Base-by-base conservation (phyloP, 2,329 filamentous ascomycete species). In the Alternaria sp. region DNA sequence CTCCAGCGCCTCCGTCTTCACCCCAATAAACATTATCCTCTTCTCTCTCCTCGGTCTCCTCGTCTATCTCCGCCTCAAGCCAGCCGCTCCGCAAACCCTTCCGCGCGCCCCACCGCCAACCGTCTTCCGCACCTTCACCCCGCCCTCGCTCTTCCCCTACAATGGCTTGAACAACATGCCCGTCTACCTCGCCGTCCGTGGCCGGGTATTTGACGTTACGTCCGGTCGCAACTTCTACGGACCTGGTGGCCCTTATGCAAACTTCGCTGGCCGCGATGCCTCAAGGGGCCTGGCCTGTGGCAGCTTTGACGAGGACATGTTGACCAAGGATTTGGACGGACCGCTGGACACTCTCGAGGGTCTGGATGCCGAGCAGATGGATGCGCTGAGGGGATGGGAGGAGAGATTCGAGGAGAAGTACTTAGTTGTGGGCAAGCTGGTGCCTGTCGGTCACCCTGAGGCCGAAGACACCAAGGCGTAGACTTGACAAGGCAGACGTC, bases 321-420 rank as follows among this genome's bases (percentile, higher is more conserved):
- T 98, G 82, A 98, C 96, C 17, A 89, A 95, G 84, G 91, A 97
- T 79, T 82, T 98, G 59, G 88, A 96, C 61, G 95, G 88, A 0
- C 93, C 93, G 47, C 83, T 97, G 66, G 93, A 97, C 78, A 88
- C 85, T 57, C 84, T 97, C 46, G 85, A 88, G 55, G 92, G 90
- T 61, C 81, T 98, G 64, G 89, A 88, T 6, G 80, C 78, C 1
- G 93, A 95, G 62, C 90, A 97, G 84, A 82, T 91, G 81, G 94
- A 97, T 79, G 92, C 93, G 53, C 83, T 97, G 80, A 85, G 87
- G 73, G 93, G 92, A 2, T 99, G 96, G 96, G 94, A 97, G 84
- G 93, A 96, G 83, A 87, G 93, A 69, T 99, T 99, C 80, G 83
- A 86, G 65, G 92, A 95, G 81, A 98, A 99, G 86, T 99, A 99